Evolutionary conservation across 208 protist species (phyloP).

Genomic region (Trypanosoma lewisi): DNA sequence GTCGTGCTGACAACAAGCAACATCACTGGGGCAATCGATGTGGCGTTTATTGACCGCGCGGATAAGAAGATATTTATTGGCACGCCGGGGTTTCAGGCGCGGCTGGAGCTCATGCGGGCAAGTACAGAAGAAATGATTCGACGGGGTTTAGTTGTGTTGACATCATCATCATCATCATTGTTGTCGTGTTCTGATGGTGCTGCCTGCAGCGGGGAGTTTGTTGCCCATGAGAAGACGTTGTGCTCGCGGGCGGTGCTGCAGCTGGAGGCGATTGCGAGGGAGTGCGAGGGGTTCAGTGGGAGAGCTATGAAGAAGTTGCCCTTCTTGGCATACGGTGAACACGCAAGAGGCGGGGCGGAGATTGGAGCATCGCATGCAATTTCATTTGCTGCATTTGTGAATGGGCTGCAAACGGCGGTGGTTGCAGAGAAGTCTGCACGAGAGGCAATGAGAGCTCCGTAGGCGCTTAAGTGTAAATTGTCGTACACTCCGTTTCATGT

Average conservation of each 20-base stretch:
- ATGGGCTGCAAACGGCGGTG: constrained; percentile 9
- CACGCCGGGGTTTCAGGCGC: constrained; percentile 72
- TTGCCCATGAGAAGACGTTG: background rate
- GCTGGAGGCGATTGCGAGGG: constrained; percentile 35
- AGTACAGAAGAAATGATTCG: constrained; percentile 80
- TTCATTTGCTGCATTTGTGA: constrained; percentile 21
- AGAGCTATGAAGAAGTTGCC: constrained; percentile 91
- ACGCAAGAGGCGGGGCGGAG: background rate
- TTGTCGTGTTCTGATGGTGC: background rate
- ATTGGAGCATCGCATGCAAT: constrained; percentile 1
- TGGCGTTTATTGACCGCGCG: constrained; percentile 95
- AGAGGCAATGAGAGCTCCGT: constrained; percentile 12
- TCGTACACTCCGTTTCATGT: too few relatives aligned
- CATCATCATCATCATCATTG: too few relatives aligned
- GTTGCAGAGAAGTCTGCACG: constrained; percentile 5
- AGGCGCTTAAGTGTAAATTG: too few relatives aligned
- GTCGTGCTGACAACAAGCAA: constrained; percentile 96
- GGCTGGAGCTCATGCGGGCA: constrained; percentile 68
- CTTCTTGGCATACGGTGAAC: constrained; percentile 75
- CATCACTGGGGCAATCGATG: constrained; percentile 92
- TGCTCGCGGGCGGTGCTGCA: constrained; percentile 1
- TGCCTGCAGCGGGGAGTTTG: background rate
- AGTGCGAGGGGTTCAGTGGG: constrained; percentile 83
- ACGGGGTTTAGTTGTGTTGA: constrained; percentile 36
- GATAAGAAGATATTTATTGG: constrained; percentile 95